Percentiles rank a stretch among this genome's conserved stretches.
phyloP scores from a whole-genome alignment of 805 yeast species.

The Candida piceae region DNA sequence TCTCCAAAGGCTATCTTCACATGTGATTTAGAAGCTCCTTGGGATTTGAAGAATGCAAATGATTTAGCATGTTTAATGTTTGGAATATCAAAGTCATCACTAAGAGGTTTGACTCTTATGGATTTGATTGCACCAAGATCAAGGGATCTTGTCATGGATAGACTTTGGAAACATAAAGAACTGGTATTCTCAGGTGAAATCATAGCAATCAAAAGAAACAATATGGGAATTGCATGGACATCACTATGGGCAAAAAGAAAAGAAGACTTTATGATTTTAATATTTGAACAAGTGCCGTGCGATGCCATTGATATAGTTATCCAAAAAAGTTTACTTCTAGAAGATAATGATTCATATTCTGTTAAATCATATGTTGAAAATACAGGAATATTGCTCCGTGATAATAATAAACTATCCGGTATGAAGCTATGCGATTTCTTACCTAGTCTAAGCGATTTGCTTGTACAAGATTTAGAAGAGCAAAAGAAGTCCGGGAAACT shows the following conservation, averaged over 20 bases:
- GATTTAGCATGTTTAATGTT: slow-evolving; percentile 85
- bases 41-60: slow-evolving; percentile 78
- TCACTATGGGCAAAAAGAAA: slow-evolving; percentile 86
- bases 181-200: slow-evolving; percentile 79
- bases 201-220: slow-evolving; percentile 69
- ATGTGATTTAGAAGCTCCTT: slow-evolving; percentile 67
- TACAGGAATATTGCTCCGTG: slow-evolving; percentile 19
- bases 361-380: slow-evolving; percentile 22
- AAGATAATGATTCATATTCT: slow-evolving; percentile 12
- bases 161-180: slow-evolving; percentile 39
- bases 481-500: slow-evolving; percentile 6
- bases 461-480: slow-evolving; percentile 5
- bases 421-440: slow-evolving; percentile 12
- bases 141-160: slow-evolving; percentile 59
- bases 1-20: slow-evolving; percentile 85
- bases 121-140: slow-evolving; percentile 78
- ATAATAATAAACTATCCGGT: slow-evolving; percentile 14
- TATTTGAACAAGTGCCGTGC: slow-evolving; percentile 80
- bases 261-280: slow-evolving; percentile 67
- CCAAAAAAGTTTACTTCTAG: slow-evolving; percentile 30
- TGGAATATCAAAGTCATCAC: slow-evolving; percentile 66
- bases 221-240: slow-evolving; percentile 70
- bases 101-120: slow-evolving; percentile 59
- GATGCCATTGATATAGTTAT: slow-evolving; percentile 57
- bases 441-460: slow-evolving; percentile 19